A percentile compares a stretch with the other conserved stretches of the same genome.
These are phyloP conservation scores for Pulveroboletus frians DNA, from an alignment of 768 basidiomycete genomes.

Conservation along the genomic window DNA sequence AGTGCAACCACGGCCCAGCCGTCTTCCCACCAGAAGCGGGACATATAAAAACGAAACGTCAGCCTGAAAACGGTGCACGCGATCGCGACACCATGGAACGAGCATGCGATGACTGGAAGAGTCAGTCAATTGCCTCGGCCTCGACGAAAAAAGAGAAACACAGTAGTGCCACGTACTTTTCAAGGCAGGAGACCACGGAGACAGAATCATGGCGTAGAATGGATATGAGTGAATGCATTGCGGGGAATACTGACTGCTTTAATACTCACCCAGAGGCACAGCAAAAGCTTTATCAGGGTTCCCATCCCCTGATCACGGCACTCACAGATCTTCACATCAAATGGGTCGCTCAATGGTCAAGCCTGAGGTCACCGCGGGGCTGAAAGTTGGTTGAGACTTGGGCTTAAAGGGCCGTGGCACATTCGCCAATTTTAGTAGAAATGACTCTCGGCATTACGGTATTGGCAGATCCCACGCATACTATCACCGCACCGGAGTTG, in stretches of 20 bases:
- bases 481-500: too few species aligned
- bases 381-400: background rate
- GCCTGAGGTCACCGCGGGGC: background rate
- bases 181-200: slow-evolving; percentile 10
- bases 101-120: slow-evolving; percentile 11
- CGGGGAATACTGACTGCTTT: background rate
- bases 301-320: slow-evolving; percentile 2
- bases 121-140: background rate
- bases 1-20: slow-evolving; percentile 22
- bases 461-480: too few species aligned
- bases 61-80: slow-evolving; percentile 23
- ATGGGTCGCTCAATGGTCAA: too few species aligned
- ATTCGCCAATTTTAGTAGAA: background rate
- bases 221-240: background rate
- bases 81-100: slow-evolving; percentile 21
- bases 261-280: background rate
- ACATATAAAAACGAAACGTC: slow-evolving; percentile 15
- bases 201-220: background rate
- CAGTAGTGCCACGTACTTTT: slow-evolving; percentile 6
- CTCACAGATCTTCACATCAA: too few species aligned
- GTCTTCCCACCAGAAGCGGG: slow-evolving; percentile 30
- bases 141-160: background rate
- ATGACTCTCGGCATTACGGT: background rate
- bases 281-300: background rate
- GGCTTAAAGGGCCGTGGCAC: background rate